A percentile compares a stretch with the other conserved stretches of the same genome.
These are phyloP conservation scores for Boletellus sp. DNA, from an alignment of 1,284 basidiomycete species.

Conservation along the genomic window DNA sequence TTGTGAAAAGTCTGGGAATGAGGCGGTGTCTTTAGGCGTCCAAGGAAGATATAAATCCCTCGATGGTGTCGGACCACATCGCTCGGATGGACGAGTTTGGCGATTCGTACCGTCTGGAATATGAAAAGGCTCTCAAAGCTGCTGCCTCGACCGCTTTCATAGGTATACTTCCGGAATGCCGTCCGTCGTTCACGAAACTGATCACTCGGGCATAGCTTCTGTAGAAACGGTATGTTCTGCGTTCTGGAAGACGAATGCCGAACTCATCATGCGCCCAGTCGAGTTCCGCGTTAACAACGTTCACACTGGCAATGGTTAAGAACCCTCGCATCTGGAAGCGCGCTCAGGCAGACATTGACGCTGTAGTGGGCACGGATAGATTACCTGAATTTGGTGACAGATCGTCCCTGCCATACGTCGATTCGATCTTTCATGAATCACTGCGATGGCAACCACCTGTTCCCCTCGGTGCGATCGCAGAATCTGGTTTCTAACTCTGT, in stretches of 20 bases:
- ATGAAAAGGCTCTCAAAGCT: slow-evolving; percentile 21
- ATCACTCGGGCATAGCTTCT: slow-evolving; percentile 7
- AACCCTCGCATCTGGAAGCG: slow-evolving; percentile 31
- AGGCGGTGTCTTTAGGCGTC: slow-evolving; percentile 2
- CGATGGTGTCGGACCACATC: slow-evolving; percentile 25
- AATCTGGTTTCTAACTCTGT: neutral
- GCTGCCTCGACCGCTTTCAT: slow-evolving; percentile 17
- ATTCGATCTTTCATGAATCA: slow-evolving; percentile 38
- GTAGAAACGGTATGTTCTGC: slow-evolving; percentile 21
- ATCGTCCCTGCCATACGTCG: slow-evolving; percentile 36
- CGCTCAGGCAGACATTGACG: slow-evolving; percentile 41
- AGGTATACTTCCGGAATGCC: slow-evolving; percentile 10
- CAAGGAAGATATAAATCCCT: slow-evolving; percentile 5
- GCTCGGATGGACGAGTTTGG: slow-evolving; percentile 16
- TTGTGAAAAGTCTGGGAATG: neutral
- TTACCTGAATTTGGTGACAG: slow-evolving; percentile 41
- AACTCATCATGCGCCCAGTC: slow-evolving; percentile 13
- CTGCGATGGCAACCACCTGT: slow-evolving; percentile 26
- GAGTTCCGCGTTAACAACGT: slow-evolving; percentile 15
- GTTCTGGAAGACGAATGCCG: neutral
- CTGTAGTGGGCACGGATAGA: slow-evolving; percentile 33
- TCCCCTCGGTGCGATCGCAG: slow-evolving; percentile 21
- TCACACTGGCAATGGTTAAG: slow-evolving; percentile 37
- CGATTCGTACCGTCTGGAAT: slow-evolving; percentile 7
- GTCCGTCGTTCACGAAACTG: neutral